phyloP scores from a whole-genome alignment of 257 asterid genomes.

The Salvia rosmarinus region DNA sequence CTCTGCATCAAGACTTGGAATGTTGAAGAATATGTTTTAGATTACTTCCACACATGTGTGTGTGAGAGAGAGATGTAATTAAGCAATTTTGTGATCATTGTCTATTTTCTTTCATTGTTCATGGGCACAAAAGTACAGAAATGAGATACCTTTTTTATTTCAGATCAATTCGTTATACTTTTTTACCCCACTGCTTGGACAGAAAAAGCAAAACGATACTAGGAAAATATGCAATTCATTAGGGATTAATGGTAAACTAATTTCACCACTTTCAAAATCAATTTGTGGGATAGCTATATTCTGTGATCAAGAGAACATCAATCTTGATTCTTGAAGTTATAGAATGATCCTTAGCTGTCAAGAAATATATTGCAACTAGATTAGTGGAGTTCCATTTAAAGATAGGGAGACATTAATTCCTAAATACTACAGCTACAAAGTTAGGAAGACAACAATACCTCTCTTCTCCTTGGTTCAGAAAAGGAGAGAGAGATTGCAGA shows the following conservation, averaged over 20 bases:
- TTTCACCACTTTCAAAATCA: not conserved
- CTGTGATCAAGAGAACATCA: not conserved
- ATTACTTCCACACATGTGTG: not conserved
- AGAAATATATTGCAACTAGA: conserved; percentile 11
- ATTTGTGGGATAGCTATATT: not conserved
- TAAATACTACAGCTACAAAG: conserved; percentile 10
- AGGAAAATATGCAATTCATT: not conserved
- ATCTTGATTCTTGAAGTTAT: not conserved
- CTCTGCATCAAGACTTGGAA: conserved; percentile 40
- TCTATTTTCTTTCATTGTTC: conserved; percentile 19
- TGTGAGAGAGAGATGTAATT: conserved; percentile 29
- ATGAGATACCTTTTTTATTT: conserved; percentile 18
- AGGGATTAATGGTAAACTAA: not conserved
- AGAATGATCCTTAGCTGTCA: not conserved
- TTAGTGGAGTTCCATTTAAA: not conserved
- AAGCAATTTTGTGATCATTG: conserved; percentile 38
- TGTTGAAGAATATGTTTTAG: conserved; percentile 14
- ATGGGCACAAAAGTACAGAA: conserved; percentile 20
- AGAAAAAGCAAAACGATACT: not conserved
- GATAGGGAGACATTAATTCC: conserved; percentile 21
- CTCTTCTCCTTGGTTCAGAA: not conserved
- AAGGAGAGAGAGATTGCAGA: conserved; percentile 16
- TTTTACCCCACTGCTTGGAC: conserved; percentile 1
- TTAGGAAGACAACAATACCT: not conserved
- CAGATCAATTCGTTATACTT: conserved; percentile 10